phyloP scores from a whole-genome alignment of 75 land plant genomes.

The Picea sitchensis region DNA sequence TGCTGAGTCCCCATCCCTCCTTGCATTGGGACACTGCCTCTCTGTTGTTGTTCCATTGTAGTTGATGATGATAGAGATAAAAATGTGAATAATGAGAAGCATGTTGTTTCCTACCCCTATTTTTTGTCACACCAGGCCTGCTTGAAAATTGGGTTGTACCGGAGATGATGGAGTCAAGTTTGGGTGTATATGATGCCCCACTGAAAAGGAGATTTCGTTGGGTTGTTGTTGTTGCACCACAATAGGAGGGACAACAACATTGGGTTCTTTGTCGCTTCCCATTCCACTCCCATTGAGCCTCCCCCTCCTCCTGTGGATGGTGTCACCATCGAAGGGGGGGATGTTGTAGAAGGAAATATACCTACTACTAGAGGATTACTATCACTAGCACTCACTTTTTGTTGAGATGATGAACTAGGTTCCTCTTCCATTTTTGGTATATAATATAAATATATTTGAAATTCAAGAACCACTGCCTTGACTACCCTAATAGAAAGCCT shows the following conservation, averaged over 20 bases:
- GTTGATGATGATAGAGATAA: neutral
- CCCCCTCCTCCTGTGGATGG: neutral
- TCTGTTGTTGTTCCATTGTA: slow-evolving; percentile 5
- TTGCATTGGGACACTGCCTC: neutral
- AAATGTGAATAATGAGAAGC: neutral
- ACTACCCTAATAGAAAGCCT: no score
- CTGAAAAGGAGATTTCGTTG: neutral
- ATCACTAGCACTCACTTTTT: neutral
- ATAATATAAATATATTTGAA: neutral
- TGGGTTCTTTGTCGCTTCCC: neutral
- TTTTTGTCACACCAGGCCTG: neutral
- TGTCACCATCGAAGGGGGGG: neutral
- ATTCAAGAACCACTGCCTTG: neutral
- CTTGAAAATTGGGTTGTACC: neutral
- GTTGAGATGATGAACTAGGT: neutral
- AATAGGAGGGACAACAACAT: neutral
- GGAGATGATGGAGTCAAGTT: neutral
- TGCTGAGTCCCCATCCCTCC: slow-evolving; percentile 1
- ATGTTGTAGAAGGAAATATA: neutral
- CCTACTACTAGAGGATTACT: neutral
- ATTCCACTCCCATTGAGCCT: neutral
- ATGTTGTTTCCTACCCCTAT: neutral
- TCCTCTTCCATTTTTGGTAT: slow-evolving; percentile 3
- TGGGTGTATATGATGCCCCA: neutral
- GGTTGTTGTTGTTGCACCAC: neutral